phyloP scores from a whole-genome alignment of 305 asterid species.

The Fraxinus platypoda region DNA sequence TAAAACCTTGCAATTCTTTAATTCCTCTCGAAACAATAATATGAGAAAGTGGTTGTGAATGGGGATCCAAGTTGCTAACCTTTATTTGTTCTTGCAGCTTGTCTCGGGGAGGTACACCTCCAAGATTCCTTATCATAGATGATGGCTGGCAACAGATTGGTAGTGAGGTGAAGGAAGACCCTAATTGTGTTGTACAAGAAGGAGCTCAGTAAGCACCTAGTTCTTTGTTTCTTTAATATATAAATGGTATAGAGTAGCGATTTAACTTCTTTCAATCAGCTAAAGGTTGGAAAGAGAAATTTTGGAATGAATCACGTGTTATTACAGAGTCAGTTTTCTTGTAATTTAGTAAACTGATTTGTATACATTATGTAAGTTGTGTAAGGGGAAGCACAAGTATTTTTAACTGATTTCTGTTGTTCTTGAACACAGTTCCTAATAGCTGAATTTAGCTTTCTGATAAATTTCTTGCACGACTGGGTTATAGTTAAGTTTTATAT shows the following conservation, averaged over 20 bases:
- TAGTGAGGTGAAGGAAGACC: slow-evolving; percentile 53
- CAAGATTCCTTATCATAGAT: slow-evolving; percentile 89
- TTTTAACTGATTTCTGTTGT: neutral
- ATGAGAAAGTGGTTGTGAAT: neutral
- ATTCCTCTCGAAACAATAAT: neutral
- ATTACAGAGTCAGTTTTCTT: neutral
- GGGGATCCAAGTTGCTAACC: slow-evolving; percentile 13
- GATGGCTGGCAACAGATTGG: slow-evolving; percentile 99
- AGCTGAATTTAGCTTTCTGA: neutral
- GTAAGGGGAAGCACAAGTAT: neutral
- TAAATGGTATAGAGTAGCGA: neutral
- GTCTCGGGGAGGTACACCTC: slow-evolving; percentile 80
- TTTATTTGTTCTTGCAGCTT: slow-evolving; percentile 50
- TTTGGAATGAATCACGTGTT: neutral
- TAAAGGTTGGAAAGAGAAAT: neutral
- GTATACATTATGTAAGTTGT: neutral
- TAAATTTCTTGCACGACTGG: neutral
- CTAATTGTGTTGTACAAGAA: slow-evolving; percentile 77
- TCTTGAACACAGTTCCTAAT: neutral
- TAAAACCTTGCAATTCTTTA: slow-evolving; percentile 9
- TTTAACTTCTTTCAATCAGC: neutral
- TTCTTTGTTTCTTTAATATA: neutral
- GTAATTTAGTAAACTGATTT: neutral
- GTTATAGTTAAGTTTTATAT: neutral
- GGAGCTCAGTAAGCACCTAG: slow-evolving; percentile 86